Conservation (phyloP, 1,284 basidiomycete genomes). For the Sporisorium sorghi region DNA sequence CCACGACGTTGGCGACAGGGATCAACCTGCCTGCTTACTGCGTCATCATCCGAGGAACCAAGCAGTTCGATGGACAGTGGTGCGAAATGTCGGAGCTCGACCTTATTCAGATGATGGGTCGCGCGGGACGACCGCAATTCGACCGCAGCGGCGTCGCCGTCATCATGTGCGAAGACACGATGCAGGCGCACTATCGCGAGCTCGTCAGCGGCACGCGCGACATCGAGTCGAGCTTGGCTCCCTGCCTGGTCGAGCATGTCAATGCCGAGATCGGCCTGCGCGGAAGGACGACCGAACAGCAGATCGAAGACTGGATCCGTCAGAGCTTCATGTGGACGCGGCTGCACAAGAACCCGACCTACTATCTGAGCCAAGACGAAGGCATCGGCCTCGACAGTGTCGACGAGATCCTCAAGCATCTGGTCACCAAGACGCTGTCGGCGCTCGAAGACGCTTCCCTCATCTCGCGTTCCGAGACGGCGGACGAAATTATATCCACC, state of each 20-base stretch:
- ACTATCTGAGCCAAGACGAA: constrained; percentile 44
- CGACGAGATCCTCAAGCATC: constrained; percentile 41
- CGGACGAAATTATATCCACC: constrained; percentile 34
- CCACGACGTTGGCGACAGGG: constrained; percentile 82
- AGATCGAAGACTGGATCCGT: constrained; percentile 46
- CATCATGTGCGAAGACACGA: constrained; percentile 59
- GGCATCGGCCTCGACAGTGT: constrained; percentile 36
- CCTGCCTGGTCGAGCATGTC: constrained; percentile 54
- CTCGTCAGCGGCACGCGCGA: constrained; percentile 47
- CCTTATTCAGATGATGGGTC: constrained; percentile 75
- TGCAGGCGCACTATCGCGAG: constrained; percentile 48
- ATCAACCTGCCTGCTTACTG: constrained; percentile 77
- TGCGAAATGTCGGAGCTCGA: constrained; percentile 58
- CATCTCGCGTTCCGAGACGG: constrained; percentile 13
- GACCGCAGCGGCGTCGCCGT: constrained; percentile 72
- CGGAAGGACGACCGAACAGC: constrained; percentile 15
- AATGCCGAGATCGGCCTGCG: constrained; percentile 58
- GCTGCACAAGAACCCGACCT: constrained; percentile 54
- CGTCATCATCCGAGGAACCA: constrained; percentile 63
- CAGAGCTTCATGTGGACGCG: constrained; percentile 50
- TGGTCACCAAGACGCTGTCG: constrained; percentile 32
- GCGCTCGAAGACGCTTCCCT: constrained; percentile 36
- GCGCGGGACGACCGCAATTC: constrained; percentile 90
- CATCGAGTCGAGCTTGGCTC: constrained; percentile 56
- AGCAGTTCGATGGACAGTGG: constrained; percentile 55